Evolutionary conservation across 225 moss, liverwort and hornwort genomes (phyloP), one percentile per base, ranked within the genome.

Genomic region (Bryum argenteum): DNA sequence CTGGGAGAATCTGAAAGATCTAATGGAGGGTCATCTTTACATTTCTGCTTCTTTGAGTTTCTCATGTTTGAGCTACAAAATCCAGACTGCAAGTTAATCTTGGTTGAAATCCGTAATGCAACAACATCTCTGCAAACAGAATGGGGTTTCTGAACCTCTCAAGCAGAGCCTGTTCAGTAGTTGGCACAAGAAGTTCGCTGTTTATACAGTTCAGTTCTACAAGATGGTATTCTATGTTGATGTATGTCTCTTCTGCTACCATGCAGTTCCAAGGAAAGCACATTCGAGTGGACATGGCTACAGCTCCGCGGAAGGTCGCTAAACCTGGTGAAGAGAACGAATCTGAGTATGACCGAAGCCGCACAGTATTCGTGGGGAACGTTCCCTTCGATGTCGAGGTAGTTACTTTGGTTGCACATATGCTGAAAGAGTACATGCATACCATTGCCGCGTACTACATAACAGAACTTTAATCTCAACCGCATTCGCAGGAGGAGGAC

Each of bases 361-460:
- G 94, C 70, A 89, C 94, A 62, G 77, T 98, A 51, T 98, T 98
- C 74, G 81, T 98, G 24, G 97, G 98, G 65, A 98, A 98, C 83
- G 90, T 98, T 71, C 98, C 98, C 23, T 98, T 92, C 63, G 89
- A 88, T 71, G 89, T 90, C 37, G 94, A 98, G 94, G 97, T 97
- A 89, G 60, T 71, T 21, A 28, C 22, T 20, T 13, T 28, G 5
- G 86, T 89, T 63, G 47, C 56, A 22, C 61, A 22, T 61, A 21
- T n/a, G 33, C 17, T 54, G 54, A 52, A 22, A 54, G 62, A 68
- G 61, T 63, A 22, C 48, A 55, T 50, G 28, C 54, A 37, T 37
- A 42, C 18, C 59, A 19, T 63, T 59, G 23, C 48, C 37, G 73
- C 59, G 40, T 72, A 22, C 47, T 39, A 26, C 40, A n/a, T 18